Evolutionary conservation across 306 rosid species (phyloP).

Genomic region (Quercus robur): DNA sequence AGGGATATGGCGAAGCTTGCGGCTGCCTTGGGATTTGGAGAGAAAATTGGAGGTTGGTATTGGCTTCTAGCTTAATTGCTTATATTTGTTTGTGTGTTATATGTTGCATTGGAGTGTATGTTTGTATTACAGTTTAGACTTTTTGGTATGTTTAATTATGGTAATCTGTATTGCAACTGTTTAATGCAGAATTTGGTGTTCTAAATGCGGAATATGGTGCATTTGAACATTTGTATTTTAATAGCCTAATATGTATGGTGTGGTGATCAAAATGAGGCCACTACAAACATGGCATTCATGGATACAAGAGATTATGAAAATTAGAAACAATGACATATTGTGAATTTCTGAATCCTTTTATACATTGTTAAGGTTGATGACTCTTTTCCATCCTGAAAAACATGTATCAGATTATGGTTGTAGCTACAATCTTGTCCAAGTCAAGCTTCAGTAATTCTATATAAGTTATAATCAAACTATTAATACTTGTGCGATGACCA

Average conservation of each 20-base stretch:
- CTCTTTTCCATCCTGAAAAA: background rate
- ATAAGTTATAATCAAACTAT: background rate
- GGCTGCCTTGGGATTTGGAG: constrained; percentile 49
- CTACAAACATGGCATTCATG: background rate
- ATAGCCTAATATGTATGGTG: background rate
- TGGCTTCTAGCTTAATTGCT: background rate
- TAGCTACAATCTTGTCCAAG: background rate
- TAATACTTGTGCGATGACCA: background rate
- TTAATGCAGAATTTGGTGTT: background rate
- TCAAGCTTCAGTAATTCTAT: background rate
- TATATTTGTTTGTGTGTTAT: background rate
- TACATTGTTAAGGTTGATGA: background rate
- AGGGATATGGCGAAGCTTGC: constrained; percentile 85
- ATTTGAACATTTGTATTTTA: background rate
- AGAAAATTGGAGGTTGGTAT: constrained; percentile 57
- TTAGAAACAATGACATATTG: background rate
- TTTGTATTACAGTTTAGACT: no score
- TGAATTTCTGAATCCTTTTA: background rate
- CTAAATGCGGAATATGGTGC: background rate
- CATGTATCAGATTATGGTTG: background rate
- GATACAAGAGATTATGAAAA: background rate
- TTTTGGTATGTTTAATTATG: no score
- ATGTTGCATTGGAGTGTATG: background rate
- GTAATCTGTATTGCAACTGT: background rate
- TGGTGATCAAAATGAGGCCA: background rate